Evolutionary conservation across 2,329 filamentous ascomycete genomes (phyloP), one percentile per base, ranked within the genome.

Genomic region (Nannizziopsis barbatae): DNA sequence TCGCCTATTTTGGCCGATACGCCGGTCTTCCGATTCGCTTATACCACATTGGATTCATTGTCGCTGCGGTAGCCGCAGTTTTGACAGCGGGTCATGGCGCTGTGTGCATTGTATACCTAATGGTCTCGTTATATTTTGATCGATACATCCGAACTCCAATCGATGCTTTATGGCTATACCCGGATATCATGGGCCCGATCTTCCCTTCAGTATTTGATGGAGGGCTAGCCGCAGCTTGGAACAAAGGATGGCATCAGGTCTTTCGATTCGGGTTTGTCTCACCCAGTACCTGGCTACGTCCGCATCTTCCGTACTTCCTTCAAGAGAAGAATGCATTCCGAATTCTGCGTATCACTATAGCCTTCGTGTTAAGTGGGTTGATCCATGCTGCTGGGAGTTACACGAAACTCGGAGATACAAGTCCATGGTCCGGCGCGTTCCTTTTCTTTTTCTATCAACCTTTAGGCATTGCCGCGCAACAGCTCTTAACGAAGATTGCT

Each of bases 181-280:
- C 76, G 0, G 70, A 74, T n/a, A 64, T 67, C 10, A 83, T 75
- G 65, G 79, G 79, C 0, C 60, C 67, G 1, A 72, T 74, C 53
- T 35, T 62, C 27, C 40, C 50, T 14, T 55, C 62, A 0, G 48
- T 67, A 5, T 48, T 68, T 9, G 77, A 87, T 52, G 72, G 78
- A 50, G 89, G 90, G 0, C 71, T 95, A 1, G 74, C 77, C 0
- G 89, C 88, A 0, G 84, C 83, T 66, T 96, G 90, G 90, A 81
- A 84, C 39, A 73, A 72, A 17, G 90, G 80, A 75, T 95, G 90
- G 90, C 90, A 96, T 64, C 89, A 95, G 65, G 81, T 83, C 2
- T 93, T 95, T 67, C 83, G 88, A 0, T 75, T 80, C 48, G 79
- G 77, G 55, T 62, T 52, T 46, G 52, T 36, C 65, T 59, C 53